Conservation (phyloP, 371 early-diverging fungal genomes). For the Mucor plumbeus region DNA sequence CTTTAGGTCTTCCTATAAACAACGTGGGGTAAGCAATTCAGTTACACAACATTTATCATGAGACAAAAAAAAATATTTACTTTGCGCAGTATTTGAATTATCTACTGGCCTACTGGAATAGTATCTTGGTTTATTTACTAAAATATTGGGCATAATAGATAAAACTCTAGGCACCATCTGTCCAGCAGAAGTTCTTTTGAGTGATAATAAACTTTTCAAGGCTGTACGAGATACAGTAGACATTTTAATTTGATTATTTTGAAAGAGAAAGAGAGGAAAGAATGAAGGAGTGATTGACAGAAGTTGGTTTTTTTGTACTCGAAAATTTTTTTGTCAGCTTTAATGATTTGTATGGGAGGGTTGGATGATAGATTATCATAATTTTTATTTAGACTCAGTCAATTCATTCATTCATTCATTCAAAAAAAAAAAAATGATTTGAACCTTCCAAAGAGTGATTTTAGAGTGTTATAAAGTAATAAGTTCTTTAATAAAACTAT, state of each 20-base stretch:
- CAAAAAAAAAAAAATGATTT: too few species aligned
- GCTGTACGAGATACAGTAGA: not conserved
- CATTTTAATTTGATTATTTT: not conserved
- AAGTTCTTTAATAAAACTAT: not conserved
- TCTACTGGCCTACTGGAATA: slow-evolving; percentile 36
- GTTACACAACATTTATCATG: slow-evolving; percentile 20
- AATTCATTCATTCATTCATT: too few species aligned
- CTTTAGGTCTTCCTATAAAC: slow-evolving; percentile 66
- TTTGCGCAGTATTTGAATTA: slow-evolving; percentile 13
- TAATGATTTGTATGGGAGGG: not conserved
- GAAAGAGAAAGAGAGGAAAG: slow-evolving; percentile 4
- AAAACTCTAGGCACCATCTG: not conserved
- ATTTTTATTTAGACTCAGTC: slow-evolving; percentile 2
- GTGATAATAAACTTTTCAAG: not conserved
- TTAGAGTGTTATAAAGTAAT: not conserved
- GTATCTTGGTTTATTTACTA: not conserved
- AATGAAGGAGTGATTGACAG: slow-evolving; percentile 10
- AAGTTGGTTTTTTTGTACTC: slow-evolving; percentile 4
- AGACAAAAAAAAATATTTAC: slow-evolving; percentile 16
- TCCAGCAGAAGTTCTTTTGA: not conserved
- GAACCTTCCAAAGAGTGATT: not conserved
- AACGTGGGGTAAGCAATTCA: slow-evolving; percentile 9
- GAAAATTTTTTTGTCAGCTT: slow-evolving; percentile 6
- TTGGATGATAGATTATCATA: not conserved
- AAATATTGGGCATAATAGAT: not conserved